Conservation (phyloP, 495 filamentous ascomycete genomes). For the Recurvomyces mirabilis region DNA sequence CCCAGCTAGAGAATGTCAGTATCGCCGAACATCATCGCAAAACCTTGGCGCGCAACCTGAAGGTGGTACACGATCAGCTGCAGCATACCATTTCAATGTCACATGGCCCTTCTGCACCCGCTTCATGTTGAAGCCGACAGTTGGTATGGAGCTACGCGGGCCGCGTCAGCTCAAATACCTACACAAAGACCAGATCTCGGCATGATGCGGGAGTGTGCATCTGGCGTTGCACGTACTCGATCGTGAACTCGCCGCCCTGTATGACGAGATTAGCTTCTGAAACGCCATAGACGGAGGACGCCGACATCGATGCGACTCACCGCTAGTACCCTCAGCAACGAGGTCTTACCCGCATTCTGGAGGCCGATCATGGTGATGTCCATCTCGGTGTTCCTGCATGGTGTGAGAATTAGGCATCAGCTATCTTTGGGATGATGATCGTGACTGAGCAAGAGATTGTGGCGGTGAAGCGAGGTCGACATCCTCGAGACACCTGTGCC, state of each 20-base stretch:
- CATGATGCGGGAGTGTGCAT: conserved; percentile 4
- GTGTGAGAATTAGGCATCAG: conserved; percentile 22
- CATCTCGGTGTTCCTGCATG: conserved; percentile 87
- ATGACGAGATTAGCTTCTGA: conserved; percentile 18
- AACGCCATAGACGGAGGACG: conserved; percentile 16
- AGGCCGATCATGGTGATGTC: conserved; percentile 99
- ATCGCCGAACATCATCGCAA: conserved; percentile 1
- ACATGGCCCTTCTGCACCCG: conserved; percentile 96
- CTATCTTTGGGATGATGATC: too few species aligned
- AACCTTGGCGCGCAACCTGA: neutral
- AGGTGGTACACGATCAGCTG: too few species aligned
- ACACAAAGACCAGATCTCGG: too few species aligned
- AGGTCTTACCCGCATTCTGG: conserved; percentile 97
- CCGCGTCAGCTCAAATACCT: too few species aligned
- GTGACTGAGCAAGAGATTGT: neutral
- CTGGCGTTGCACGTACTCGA: conserved; percentile 64
- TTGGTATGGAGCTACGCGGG: conserved; percentile 94
- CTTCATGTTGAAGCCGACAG: conserved; percentile 99
- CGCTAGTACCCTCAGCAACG: conserved; percentile 81
- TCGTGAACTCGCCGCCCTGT: conserved; percentile 95
- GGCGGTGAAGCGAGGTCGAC: conserved; percentile 1
- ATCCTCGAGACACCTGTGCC: too few species aligned
- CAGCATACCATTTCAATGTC: conserved; percentile 77
- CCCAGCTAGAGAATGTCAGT: conserved; percentile 54
- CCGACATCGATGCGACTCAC: conserved; percentile 53